phyloP scores from a whole-genome alignment of 345 rosid genomes.

The Orychophragmus violaceus region DNA sequence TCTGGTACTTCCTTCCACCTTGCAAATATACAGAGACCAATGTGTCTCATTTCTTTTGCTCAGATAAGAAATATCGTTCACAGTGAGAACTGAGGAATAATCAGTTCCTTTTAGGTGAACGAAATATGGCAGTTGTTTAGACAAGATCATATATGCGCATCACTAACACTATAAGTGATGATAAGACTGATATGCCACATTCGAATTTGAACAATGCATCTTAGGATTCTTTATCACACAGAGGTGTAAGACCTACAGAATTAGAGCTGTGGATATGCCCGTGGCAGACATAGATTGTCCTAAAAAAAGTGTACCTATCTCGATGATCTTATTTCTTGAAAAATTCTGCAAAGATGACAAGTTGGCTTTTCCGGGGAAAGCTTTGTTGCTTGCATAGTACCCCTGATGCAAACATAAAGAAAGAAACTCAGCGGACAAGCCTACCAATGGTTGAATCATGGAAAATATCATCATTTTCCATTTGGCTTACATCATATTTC shows the following conservation, averaged over 20 bases:
- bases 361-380: conserved; percentile 59
- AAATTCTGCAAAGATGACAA: conserved; percentile 50
- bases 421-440: conserved; percentile 7
- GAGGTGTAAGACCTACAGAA: background rate
- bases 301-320: conserved; percentile 50
- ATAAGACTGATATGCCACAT: background rate
- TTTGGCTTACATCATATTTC: conserved; percentile 53
- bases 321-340: conserved; percentile 71
- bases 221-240: background rate
- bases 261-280: background rate
- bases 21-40: conserved; percentile 17
- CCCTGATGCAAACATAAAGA: conserved; percentile 55
- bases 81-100: background rate
- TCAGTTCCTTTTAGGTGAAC: background rate
- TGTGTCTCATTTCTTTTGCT: background rate
- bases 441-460: background rate
- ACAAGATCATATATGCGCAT: background rate
- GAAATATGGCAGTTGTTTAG: background rate
- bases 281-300: background rate
- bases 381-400: conserved; percentile 53
- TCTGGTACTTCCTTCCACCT: conserved; percentile 90
- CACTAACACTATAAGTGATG: background rate
- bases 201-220: background rate
- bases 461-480: background rate
- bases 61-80: background rate